phyloP scores from a whole-genome alignment of 2,329 filamentous ascomycete genomes.

The Pleoardoris graminearum region DNA sequence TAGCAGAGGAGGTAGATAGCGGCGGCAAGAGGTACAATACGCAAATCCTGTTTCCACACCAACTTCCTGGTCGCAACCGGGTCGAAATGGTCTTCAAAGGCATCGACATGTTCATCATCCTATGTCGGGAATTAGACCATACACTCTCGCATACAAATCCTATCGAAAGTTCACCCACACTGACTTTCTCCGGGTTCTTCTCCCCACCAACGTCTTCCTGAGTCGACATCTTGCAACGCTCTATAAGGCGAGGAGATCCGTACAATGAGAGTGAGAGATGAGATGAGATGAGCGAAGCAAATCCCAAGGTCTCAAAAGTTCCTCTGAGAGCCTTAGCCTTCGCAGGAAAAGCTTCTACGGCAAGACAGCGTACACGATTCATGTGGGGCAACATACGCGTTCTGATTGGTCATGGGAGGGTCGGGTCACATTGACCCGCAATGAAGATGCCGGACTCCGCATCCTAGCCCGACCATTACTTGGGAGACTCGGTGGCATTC shows the following conservation, averaged over 20 bases:
- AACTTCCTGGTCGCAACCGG: slow-evolving; percentile 1
- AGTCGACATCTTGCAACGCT: background rate
- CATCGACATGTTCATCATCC: background rate
- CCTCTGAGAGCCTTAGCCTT: background rate
- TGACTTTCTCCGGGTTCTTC: slow-evolving; percentile 1
- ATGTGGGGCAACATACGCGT: background rate
- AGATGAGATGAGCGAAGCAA: background rate
- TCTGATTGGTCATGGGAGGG: background rate
- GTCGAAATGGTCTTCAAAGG: slow-evolving; percentile 3
- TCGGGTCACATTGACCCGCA: slow-evolving; percentile 1
- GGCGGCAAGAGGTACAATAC: slow-evolving; percentile 8
- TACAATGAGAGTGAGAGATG: background rate
- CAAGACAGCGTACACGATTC: slow-evolving; percentile 1
- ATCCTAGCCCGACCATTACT: background rate
- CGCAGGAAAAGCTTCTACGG: background rate
- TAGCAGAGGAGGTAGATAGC: slow-evolving; percentile 12
- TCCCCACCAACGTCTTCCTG: background rate
- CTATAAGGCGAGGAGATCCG: background rate
- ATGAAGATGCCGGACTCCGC: slow-evolving; percentile 1
- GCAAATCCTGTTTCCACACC: slow-evolving; percentile 10
- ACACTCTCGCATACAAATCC: background rate
- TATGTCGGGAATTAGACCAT: background rate
- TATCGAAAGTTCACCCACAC: background rate
- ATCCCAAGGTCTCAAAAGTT: background rate
- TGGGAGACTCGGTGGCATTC: no score